A percentile compares a stretch with the other conserved stretches of the same genome.
These are phyloP conservation scores for Diplodia sapinea DNA, from an alignment of 2,329 filamentous ascomycete genomes.

Conservation along the genomic window DNA sequence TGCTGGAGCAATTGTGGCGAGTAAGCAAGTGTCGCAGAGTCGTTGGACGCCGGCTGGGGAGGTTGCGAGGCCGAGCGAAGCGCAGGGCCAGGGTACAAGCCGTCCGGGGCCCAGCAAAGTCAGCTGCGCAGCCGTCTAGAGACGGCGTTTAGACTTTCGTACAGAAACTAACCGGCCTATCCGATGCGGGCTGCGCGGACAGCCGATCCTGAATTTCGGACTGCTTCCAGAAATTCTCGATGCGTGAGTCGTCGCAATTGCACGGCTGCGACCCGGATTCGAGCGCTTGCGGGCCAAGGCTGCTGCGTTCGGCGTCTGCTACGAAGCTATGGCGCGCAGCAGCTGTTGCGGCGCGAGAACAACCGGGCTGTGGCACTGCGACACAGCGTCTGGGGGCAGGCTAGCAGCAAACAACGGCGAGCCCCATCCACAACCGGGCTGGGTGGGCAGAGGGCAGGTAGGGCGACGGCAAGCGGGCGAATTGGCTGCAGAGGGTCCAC, in stretches of 20 bases:
- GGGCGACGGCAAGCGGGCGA: conserved; percentile 13
- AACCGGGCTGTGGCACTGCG: conserved; percentile 23
- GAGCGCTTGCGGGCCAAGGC: conserved; percentile 8
- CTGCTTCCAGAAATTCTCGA: conserved; percentile 23
- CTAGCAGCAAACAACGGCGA: conserved; percentile 28
- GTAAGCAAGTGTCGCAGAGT: conserved; percentile 19
- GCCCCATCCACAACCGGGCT: conserved; percentile 1
- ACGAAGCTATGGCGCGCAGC: conserved; percentile 17
- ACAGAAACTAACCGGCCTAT: conserved; percentile 26
- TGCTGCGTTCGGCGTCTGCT: conserved; percentile 19
- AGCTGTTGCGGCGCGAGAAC: conserved; percentile 26
- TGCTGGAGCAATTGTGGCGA: conserved; percentile 21
- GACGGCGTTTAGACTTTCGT: conserved; percentile 25
- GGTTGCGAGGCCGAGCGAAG: conserved; percentile 22
- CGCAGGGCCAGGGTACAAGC: conserved; percentile 25
- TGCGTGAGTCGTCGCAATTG: conserved; percentile 26
- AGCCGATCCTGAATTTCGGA: conserved; percentile 26
- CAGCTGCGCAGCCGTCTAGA: conserved; percentile 29
- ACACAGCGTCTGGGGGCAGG: conserved; percentile 19
- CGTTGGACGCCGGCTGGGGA: conserved; percentile 24
- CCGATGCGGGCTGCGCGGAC: conserved; percentile 19
- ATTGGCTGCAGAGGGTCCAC: conserved; percentile 29
- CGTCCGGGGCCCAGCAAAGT: conserved; percentile 24
- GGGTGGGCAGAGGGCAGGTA: conserved; percentile 8
- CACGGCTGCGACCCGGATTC: conserved; percentile 21